phyloP scores from a whole-genome alignment of 2,329 filamentous ascomycete genomes.

The Catunica adiposa region DNA sequence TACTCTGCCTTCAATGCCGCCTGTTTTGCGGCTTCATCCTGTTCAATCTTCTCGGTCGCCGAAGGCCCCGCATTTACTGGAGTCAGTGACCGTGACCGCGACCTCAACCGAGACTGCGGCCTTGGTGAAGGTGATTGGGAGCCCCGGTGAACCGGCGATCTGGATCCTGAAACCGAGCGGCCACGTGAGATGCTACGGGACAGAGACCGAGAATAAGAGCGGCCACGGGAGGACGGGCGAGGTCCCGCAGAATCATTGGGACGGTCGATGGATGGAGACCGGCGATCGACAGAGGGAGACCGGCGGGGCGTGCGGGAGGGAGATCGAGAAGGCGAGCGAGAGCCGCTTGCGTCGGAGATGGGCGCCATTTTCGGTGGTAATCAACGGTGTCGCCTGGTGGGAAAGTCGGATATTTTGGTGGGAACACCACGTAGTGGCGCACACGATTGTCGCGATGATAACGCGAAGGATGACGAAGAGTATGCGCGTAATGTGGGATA shows the following conservation, averaged over 20 bases:
- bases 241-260: not conserved
- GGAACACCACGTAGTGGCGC: not conserved
- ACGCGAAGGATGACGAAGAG: too few species aligned
- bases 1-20: conserved; percentile 82
- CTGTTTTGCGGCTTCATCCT: conserved; percentile 69
- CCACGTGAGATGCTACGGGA: not conserved
- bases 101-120: conserved; percentile 3
- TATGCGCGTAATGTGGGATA: not conserved
- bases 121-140: conserved; percentile 17
- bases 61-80: conserved; percentile 15
- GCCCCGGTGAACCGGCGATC: conserved; percentile 15
- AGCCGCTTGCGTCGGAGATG: conserved; percentile 1
- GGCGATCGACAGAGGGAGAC: not conserved
- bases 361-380: conserved; percentile 3
- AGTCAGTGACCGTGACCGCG: conserved; percentile 14
- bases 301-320: not conserved
- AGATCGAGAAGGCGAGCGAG: not conserved
- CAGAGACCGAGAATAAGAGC: not conserved
- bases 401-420: too few species aligned
- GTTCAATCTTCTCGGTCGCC: conserved; percentile 21
- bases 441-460: too few species aligned
- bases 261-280: not conserved
- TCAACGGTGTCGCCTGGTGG: not conserved
- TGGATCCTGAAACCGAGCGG: not conserved
- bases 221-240: not conserved